Base-by-base conservation (phyloP, 257 asterid genomes). In the Nemophila menziesii region DNA sequence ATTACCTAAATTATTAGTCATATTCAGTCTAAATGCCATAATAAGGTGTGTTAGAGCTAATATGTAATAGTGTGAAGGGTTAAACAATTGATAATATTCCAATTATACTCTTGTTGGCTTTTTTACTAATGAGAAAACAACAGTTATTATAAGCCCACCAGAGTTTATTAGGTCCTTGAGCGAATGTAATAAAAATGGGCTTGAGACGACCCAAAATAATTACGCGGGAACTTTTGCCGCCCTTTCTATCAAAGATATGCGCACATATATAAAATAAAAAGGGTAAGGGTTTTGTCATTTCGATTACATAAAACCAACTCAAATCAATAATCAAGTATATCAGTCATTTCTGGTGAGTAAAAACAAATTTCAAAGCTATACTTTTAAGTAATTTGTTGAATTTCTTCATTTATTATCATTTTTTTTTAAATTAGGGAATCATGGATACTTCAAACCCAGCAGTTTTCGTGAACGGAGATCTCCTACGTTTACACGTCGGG, bases 401-500 rank as follows among this genome's bases (percentile, higher is more conserved):
- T 8, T 3, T 11, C 4, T 7, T 2, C 3, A 39, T 17, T 4
- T 11, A 14, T 10, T 36, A 8, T 3, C 19, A 12, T 20, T 21
- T 21, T 12, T 37, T 42, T 8, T 19, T 9, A 13, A 5, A 19
- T 40, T n/a, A 10, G 20, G 27, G 42, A 37, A 50, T 42, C 27
- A 87, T 84, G 98, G 94, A 87, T 54, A 79, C 78, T 20, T 74
- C 95, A 20, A 79, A 73, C 40, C 97, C 93, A 16, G 80, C 95
- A 2, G 95, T 77, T 16, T 82, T 87, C 19, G 92, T 77, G 39
- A 87, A 87, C 66, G 92, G 71, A 16, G 97, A 74, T 71, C 64
- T 82, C 22, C 64, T 87, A 53, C 69, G 74, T 43, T 33, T 57
- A 76, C 53, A 82, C 43, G 64, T 69, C 3, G 93, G 94, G 3